These are phyloP conservation scores for Torulaspora franciscae DNA, from an alignment of 805 yeast species.

Conservation along the genomic window DNA sequence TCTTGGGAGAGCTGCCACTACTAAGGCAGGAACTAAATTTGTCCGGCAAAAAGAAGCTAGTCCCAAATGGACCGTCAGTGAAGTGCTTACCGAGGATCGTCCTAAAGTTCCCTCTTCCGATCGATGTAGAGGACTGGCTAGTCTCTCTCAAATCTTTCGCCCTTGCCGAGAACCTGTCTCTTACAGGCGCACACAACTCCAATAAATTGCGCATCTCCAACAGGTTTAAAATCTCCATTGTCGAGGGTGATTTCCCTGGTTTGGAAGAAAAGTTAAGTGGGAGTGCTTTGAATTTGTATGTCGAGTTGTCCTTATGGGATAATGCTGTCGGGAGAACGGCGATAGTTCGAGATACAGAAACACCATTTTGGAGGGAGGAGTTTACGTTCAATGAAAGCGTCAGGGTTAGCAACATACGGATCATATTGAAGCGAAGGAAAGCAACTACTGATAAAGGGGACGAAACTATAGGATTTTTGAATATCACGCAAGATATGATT, in stretches of 20 bases:
- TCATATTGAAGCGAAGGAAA: constrained; percentile 40
- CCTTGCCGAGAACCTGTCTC: constrained; percentile 43
- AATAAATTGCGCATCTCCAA: constrained; percentile 50
- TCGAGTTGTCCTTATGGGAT: constrained; percentile 70
- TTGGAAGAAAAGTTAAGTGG: constrained; percentile 2
- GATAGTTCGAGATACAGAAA: constrained; percentile 42
- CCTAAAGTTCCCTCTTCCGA: constrained; percentile 58
- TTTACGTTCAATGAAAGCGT: constrained; percentile 57
- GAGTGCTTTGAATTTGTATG: constrained; percentile 42
- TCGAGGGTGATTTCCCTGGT: constrained; percentile 53
- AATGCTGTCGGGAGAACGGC: constrained; percentile 77
- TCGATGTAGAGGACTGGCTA: constrained; percentile 73
- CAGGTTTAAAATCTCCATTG: constrained; percentile 49
- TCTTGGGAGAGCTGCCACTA: constrained; percentile 51
- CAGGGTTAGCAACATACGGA: constrained; percentile 47
- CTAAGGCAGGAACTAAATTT: constrained; percentile 39
- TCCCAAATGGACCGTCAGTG: constrained; percentile 9
- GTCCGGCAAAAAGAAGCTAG: constrained; percentile 6
- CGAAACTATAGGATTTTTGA: constrained; percentile 49
- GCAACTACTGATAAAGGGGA: constrained; percentile 27
- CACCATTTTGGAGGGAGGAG: constrained; percentile 82
- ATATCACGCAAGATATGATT: constrained; percentile 29
- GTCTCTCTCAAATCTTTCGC: constrained; percentile 64
- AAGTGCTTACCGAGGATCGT: constrained; percentile 29
- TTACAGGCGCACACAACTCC: constrained; percentile 30